These are phyloP conservation scores for Nelumbo lutea DNA, from an alignment of 164 flowering plant species.

Conservation along the genomic window DNA sequence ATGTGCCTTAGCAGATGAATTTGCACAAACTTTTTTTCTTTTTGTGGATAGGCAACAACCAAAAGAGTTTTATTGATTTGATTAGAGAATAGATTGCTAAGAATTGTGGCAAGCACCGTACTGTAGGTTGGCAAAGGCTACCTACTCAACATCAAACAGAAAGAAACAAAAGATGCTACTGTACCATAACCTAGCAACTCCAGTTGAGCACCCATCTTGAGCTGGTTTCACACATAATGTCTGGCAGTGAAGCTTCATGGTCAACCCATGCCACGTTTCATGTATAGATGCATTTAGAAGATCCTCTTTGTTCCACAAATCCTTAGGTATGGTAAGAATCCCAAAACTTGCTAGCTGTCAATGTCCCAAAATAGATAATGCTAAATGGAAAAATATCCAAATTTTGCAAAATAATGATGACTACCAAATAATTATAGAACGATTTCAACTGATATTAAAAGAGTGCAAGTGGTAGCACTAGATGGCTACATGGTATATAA, in stretches of 20 bases:
- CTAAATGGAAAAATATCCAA: not conserved
- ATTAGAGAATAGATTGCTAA: too few relatives aligned
- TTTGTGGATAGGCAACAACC: too few relatives aligned
- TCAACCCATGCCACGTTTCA: slow-evolving; percentile 61
- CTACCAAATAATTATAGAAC: not conserved
- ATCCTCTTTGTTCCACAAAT: slow-evolving; percentile 54
- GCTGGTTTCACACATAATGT: slow-evolving; percentile 85
- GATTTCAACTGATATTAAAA: not conserved
- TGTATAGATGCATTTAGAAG: slow-evolving; percentile 32
- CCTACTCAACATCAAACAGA: not conserved
- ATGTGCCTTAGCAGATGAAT: too few relatives aligned
- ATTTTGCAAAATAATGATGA: not conserved
- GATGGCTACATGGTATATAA: too few relatives aligned
- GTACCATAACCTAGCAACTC: slow-evolving; percentile 88
- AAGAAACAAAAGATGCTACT: not conserved
- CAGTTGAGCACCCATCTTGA: slow-evolving; percentile 95
- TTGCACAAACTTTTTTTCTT: too few relatives aligned
- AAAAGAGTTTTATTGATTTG: too few relatives aligned
- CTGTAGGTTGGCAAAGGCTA: too few relatives aligned
- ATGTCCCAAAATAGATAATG: slow-evolving; percentile 9
- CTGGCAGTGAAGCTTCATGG: slow-evolving; percentile 52
- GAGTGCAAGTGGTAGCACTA: too few relatives aligned
- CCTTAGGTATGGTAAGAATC: slow-evolving; percentile 73
- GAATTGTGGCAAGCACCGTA: too few relatives aligned
- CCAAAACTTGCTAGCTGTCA: slow-evolving; percentile 57